phyloP scores from a whole-genome alignment of 2,329 filamentous ascomycete genomes.

The Cadophora sp. region DNA sequence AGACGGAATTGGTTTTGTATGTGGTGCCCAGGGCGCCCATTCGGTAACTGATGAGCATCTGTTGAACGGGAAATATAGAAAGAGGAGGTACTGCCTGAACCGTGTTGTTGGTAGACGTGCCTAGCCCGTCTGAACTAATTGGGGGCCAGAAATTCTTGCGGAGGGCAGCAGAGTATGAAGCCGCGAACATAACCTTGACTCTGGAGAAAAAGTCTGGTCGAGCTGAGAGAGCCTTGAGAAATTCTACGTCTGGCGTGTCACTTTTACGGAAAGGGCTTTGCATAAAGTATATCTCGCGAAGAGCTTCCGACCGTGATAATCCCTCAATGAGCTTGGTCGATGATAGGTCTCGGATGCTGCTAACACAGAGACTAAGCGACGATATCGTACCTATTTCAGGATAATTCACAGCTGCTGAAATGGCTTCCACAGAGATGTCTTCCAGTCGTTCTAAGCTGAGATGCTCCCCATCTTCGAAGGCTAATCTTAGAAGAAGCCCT shows the following conservation, averaged over 20 bases:
- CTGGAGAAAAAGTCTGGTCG: background rate
- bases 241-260: background rate
- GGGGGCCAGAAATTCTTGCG: background rate
- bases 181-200: background rate
- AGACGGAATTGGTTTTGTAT: background rate
- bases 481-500: background rate
- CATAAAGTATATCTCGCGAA: slow-evolving; percentile 7
- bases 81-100: background rate
- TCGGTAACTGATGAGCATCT: background rate
- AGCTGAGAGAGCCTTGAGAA: background rate
- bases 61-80: background rate
- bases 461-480: background rate
- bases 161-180: background rate
- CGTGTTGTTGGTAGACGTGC: background rate
- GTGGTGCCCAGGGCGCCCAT: background rate
- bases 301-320: background rate
- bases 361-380: background rate
- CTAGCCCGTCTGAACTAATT: background rate
- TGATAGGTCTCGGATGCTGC: background rate
- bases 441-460: background rate
- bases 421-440: background rate
- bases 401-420: background rate
- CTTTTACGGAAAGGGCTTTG: background rate
- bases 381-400: background rate
- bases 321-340: background rate